These are phyloP conservation scores for Malus hybrid DNA, from an alignment of 331 rosid genomes.

Conservation along the genomic window DNA sequence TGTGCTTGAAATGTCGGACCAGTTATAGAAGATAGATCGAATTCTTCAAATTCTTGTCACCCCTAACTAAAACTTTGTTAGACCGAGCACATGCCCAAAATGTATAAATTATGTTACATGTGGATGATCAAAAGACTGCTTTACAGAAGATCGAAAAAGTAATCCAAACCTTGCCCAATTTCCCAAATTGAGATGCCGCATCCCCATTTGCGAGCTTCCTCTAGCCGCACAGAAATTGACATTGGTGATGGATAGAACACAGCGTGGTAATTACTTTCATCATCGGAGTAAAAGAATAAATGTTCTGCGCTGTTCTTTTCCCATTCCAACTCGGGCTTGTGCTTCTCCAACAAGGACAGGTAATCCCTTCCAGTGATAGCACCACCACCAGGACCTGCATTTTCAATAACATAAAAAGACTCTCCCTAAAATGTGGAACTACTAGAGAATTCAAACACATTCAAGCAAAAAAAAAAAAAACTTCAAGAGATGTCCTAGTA, in stretches of 20 bases:
- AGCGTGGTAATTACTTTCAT: conserved; percentile 46
- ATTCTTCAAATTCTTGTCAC: neutral
- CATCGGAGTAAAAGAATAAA: conserved; percentile 55
- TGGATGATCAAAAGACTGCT: neutral
- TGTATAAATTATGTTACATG: neutral
- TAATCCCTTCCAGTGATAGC: conserved; percentile 79
- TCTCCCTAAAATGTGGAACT: neutral
- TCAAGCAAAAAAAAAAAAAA: neutral
- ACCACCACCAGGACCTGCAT: conserved; percentile 54
- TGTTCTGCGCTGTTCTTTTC: conserved; percentile 80
- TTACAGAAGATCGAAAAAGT: conserved; percentile 68
- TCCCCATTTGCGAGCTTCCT: conserved; percentile 80
- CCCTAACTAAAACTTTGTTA: neutral
- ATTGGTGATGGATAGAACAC: conserved; percentile 84
- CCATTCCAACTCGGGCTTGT: conserved; percentile 71
- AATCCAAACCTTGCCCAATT: conserved; percentile 98
- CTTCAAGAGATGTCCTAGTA: neutral
- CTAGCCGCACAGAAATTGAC: conserved; percentile 74
- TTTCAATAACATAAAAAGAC: neutral
- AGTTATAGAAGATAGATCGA: too few relatives aligned
- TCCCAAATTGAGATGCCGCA: conserved; percentile 96
- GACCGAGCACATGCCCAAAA: neutral
- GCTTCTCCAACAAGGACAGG: conserved; percentile 67
- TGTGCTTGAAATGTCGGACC: too few relatives aligned
- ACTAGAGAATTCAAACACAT: neutral